Base-by-base conservation (phyloP, 257 asterid species). In the Solanum pennellii region DNA sequence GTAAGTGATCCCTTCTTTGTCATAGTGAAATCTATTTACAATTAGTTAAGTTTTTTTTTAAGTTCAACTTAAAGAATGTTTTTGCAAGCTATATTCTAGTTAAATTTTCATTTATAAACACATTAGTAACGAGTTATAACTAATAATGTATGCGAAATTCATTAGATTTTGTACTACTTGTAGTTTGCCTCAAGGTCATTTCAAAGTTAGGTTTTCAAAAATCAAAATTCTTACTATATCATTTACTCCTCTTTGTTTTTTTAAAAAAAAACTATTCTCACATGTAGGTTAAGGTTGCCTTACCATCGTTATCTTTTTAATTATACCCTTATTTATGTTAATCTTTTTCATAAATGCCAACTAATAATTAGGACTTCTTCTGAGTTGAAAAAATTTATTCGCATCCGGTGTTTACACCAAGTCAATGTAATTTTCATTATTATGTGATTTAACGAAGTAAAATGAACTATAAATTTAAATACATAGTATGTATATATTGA, bases 401-500 rank as follows among this genome's bases (percentile, higher is more conserved):
- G 7, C 1, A 35, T 37, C 7, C 1, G 7, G 39, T 37, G 1
- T 37, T 35, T 37, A 37, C 2, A 37, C 39, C 7, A 37, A 37
- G 39, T 37, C 39, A 37, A 4, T 33, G 37, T 33, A 33, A 33
- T 33, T 33, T 33, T 33, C 0, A 1, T 33, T 33, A 33, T 33
- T 33, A 35, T 5, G 7, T 37, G 0, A 37, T 37, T 37, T 37
- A 37, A 37, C 6, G 0, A 1, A 6, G 39, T 37, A 37, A 37
- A 5, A 37, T 37, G 0, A 37, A 37, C 39, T 37, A 37, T 5
- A 5, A 35, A 5, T 37, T 37, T 6, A 37, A 37, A 37, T 0
- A 37, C 7, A 37, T 35, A 0, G 0, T 1, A 37, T 37, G 7
- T 0, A 37, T 37, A 0, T 5, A 37, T 37, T 37, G 7, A 37